phyloP scores from a whole-genome alignment of 2,329 filamentous ascomycete genomes.

The Colletotrichum cordylinicola region DNA sequence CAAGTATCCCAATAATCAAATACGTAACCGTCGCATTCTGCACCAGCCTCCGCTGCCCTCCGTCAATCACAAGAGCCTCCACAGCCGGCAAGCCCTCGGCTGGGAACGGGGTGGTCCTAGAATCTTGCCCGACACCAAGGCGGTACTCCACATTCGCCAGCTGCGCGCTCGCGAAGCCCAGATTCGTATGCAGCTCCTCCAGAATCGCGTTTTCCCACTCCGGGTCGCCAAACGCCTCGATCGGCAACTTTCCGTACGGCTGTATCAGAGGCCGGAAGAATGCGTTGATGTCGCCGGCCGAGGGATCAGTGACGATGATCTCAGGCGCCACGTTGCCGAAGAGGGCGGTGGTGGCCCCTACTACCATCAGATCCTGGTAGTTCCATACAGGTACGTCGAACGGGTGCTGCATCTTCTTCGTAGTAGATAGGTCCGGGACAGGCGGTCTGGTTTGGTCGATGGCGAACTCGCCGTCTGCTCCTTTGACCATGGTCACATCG shows the following conservation, averaged over 20 bases:
- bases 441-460: background rate
- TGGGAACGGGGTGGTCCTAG: background rate
- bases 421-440: background rate
- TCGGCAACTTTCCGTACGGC: background rate
- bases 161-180: background rate
- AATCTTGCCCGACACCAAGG: background rate
- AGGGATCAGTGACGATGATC: background rate
- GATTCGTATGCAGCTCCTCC: background rate
- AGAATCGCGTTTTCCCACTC: background rate
- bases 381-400: background rate
- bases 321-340: background rate
- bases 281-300: background rate
- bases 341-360: background rate
- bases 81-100: background rate
- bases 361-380: background rate
- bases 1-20: background rate
- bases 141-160: conserved; percentile 1
- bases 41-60: background rate
- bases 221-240: background rate
- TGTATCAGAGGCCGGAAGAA: background rate
- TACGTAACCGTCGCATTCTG: background rate
- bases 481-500: background rate
- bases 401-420: background rate
- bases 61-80: background rate
- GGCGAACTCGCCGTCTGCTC: background rate